These are phyloP conservation scores for Cymbopogon flexuosus DNA, from an alignment of 202 grass and related monocot species.

Conservation along the genomic window DNA sequence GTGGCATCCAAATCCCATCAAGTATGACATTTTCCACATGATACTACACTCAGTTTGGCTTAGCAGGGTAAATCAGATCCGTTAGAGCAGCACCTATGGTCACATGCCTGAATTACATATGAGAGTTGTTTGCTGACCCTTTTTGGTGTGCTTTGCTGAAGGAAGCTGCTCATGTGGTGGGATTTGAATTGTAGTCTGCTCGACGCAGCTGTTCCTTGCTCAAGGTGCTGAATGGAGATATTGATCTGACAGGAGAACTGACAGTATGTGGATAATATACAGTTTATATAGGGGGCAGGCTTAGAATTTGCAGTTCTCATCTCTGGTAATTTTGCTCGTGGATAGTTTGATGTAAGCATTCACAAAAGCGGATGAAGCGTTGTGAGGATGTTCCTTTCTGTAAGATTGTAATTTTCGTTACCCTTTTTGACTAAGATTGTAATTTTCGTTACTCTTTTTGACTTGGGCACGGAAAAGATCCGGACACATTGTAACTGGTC, in stretches of 20 bases:
- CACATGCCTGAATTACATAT: background rate
- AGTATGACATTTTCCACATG: constrained; percentile 91
- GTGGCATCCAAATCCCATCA: constrained; percentile 61
- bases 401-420: background rate
- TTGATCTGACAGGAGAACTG: constrained; percentile 7
- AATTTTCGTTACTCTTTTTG: background rate
- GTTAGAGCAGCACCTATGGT: constrained; percentile 12
- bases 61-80: constrained; percentile 60
- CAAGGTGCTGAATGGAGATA: background rate
- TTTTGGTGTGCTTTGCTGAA: background rate
- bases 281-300: background rate
- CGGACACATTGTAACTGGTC: background rate
- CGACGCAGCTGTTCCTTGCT: background rate
- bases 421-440: background rate
- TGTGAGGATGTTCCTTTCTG: background rate
- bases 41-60: constrained; percentile 89
- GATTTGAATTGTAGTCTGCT: background rate
- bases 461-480: background rate
- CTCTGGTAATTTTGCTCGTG: background rate
- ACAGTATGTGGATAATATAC: constrained; percentile 8
- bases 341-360: background rate
- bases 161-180: background rate
- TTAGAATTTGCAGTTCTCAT: background rate
- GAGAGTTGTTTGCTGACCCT: background rate
- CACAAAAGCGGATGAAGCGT: background rate